Conservation (phyloP, 2,329 filamentous ascomycete genomes). For the Fonsecaea multimorphosa region DNA sequence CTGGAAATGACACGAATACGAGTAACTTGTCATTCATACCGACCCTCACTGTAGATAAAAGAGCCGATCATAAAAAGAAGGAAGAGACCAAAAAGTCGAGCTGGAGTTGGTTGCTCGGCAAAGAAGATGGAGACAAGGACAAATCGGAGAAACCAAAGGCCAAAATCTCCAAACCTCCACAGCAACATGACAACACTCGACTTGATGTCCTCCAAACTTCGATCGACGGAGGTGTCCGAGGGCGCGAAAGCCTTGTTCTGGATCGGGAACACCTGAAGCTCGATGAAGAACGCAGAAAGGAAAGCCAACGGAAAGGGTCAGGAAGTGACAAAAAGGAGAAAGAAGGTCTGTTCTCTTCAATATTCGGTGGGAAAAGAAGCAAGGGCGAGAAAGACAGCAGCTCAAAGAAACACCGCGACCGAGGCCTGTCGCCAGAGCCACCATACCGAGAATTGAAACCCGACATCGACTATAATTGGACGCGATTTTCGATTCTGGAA, state of each 20-base stretch:
- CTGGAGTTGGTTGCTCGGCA: conserved; percentile 75
- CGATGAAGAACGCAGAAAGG: conserved; percentile 74
- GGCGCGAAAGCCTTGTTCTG: conserved; percentile 81
- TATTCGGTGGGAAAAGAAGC: conserved; percentile 86
- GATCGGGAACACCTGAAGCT: conserved; percentile 80
- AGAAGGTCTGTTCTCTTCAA: conserved; percentile 88
- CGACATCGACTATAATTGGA: conserved; percentile 96
- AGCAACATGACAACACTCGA: conserved; percentile 76
- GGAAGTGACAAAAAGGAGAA: conserved; percentile 85
- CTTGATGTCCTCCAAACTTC: conserved; percentile 87
- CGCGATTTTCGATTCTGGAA: conserved; percentile 90
- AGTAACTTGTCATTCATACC: conserved; percentile 82
- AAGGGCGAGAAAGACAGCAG: conserved; percentile 77
- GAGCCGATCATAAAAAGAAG: conserved; percentile 76
- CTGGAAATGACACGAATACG: conserved; percentile 72
- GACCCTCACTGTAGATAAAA: conserved; percentile 75
- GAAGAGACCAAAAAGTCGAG: conserved; percentile 76
- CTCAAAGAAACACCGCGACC: conserved; percentile 74
- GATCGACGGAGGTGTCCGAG: conserved; percentile 69
- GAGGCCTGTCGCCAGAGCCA: conserved; percentile 82
- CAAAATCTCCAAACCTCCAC: conserved; percentile 59
- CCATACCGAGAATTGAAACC: conserved; percentile 74
- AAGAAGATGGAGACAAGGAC: conserved; percentile 70
- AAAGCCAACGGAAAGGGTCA: conserved; percentile 73
- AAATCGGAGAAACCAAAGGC: conserved; percentile 70